Conservation (phyloP, 1,284 basidiomycete genomes). For the Vanrija sp. region DNA sequence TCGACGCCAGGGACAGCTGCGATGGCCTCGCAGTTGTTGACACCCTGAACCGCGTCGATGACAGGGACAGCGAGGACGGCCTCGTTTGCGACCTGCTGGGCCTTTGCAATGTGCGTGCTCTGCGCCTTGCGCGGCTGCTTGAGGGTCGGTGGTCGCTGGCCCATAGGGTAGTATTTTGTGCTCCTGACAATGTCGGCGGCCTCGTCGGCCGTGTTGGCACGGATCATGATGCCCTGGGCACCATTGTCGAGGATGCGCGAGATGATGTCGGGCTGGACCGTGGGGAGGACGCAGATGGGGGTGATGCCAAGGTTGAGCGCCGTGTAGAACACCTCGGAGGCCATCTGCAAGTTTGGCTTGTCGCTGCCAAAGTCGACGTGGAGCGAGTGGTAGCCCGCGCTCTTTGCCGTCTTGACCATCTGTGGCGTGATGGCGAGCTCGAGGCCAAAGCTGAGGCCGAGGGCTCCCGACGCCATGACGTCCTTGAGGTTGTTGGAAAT, state of each 20-base stretch:
- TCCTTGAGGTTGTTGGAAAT: conserved; percentile 6
- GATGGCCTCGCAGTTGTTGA: conserved; percentile 41
- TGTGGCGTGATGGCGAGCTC: conserved; percentile 3
- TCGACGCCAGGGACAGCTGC: conserved; percentile 36
- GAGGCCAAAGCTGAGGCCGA: conserved; percentile 7
- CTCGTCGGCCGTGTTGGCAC: too few relatives aligned
- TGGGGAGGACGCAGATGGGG: conserved; percentile 8
- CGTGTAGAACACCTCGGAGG: conserved; percentile 1
- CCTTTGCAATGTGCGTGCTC: too few relatives aligned
- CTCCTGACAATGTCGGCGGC: too few relatives aligned
- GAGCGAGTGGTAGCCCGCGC: conserved; percentile 11
- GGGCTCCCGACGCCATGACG: conserved; percentile 7
- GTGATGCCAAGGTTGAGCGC: conserved; percentile 6
- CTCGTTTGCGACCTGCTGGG: not conserved
- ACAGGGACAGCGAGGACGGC: not conserved
- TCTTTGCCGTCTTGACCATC: conserved; percentile 8
- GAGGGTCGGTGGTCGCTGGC: too few relatives aligned
- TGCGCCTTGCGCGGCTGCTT: too few relatives aligned
- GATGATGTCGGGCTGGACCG: conserved; percentile 6
- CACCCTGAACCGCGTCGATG: conserved; percentile 38
- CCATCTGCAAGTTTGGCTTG: not conserved
- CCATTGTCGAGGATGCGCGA: conserved; percentile 14
- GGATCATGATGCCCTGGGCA: conserved; percentile 11
- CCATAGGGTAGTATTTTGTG: too few relatives aligned
- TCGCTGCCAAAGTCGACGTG: conserved; percentile 10